Evolutionary conservation across 345 rosid species (phyloP).

Genomic region (Citrus glauca): DNA sequence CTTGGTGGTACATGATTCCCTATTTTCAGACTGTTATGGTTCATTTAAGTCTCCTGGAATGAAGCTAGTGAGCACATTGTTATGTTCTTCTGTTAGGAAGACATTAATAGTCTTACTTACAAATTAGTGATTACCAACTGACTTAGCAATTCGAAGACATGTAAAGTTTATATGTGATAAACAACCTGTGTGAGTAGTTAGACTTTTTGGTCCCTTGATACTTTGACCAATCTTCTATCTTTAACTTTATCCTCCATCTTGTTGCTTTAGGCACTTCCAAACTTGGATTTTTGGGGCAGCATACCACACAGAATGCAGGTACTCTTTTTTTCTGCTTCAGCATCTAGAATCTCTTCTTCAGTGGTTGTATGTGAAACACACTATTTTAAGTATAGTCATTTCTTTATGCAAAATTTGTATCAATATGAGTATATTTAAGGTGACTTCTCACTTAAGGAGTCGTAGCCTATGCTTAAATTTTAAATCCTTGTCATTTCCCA

Average conservation of each 20-base stretch:
- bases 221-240: background rate
- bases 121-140: constrained; percentile 1
- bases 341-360: background rate
- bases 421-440: background rate
- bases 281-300: constrained; percentile 74
- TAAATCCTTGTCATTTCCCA: background rate
- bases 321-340: constrained; percentile 1
- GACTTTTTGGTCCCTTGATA: background rate
- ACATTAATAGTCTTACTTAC: background rate
- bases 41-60: background rate
- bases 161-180: background rate
- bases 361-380: background rate
- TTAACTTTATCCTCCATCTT: background rate
- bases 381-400: background rate
- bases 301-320: constrained; percentile 80
- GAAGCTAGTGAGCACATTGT: background rate
- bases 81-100: background rate
- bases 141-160: background rate
- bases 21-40: background rate
- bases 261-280: constrained; percentile 67
- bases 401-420: background rate
- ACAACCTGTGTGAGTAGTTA: background rate
- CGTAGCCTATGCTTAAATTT: background rate
- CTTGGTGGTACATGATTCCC: background rate
- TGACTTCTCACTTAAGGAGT: background rate